Conservation (phyloP, 106 monocot species). For the Dactylorhiza incarnata region DNA sequence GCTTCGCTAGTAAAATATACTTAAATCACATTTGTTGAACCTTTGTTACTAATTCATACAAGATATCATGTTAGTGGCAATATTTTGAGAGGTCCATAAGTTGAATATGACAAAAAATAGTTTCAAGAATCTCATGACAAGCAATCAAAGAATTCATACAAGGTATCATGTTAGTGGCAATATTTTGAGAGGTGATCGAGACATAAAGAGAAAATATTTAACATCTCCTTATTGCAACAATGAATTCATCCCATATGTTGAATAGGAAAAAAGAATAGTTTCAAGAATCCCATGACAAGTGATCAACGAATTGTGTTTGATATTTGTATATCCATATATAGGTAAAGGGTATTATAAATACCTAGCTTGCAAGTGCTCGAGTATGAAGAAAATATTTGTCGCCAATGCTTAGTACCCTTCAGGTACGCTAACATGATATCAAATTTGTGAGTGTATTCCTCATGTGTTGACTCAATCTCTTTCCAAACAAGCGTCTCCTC, state of each 20-base stretch:
- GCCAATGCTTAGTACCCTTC: too few species aligned
- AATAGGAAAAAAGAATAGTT: not conserved
- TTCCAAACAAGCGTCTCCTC: too few species aligned
- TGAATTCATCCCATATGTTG: not conserved
- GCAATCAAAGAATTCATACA: not conserved
- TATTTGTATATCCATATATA: too few species aligned
- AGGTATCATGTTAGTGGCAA: not conserved
- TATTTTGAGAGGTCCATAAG: too few species aligned
- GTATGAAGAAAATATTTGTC: too few species aligned
- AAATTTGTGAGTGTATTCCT: too few species aligned
- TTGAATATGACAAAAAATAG: too few species aligned
- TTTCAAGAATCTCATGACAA: too few species aligned
- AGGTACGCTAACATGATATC: too few species aligned
- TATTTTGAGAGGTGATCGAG: not conserved
- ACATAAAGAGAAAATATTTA: not conserved
- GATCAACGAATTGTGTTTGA: not conserved
- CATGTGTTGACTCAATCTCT: too few species aligned
- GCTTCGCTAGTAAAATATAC: not conserved
- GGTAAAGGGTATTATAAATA: too few species aligned
- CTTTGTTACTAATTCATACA: not conserved
- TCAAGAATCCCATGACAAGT: not conserved
- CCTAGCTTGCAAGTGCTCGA: too few species aligned
- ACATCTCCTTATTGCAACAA: not conserved
- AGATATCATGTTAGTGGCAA: not conserved
- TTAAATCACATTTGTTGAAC: not conserved